phyloP scores from a whole-genome alignment of 225 moss, liverwort and hornwort genomes.

The Asterella californica region DNA sequence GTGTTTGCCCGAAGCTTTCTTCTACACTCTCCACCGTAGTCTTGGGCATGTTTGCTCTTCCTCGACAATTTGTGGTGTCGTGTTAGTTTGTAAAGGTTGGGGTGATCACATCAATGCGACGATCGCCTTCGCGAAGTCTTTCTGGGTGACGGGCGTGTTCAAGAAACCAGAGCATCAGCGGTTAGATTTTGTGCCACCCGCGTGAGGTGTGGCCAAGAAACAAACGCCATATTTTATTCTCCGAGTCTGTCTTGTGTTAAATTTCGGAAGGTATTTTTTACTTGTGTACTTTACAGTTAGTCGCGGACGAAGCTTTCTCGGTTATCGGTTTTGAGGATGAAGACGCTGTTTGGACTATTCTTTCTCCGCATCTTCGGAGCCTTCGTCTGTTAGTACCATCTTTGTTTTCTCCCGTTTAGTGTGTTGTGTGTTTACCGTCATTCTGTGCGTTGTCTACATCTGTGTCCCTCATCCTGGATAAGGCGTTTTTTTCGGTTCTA shows the following conservation, averaged over 20 bases:
- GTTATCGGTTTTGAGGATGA: neutral
- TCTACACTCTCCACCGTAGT: neutral
- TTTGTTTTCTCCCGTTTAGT: neutral
- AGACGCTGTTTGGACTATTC: neutral
- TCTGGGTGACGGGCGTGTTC: neutral
- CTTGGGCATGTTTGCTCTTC: neutral
- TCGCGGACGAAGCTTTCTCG: neutral
- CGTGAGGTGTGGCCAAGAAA: neutral
- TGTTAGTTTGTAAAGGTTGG: neutral
- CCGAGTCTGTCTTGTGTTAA: neutral
- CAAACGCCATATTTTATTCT: neutral
- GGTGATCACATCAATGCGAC: neutral
- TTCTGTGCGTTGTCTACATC: neutral
- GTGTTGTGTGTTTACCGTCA: neutral
- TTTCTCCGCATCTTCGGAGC: neutral
- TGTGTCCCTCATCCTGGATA: neutral
- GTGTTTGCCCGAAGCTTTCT: neutral
- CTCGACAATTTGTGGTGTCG: neutral
- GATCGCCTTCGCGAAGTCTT: neutral
- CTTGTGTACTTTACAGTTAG: neutral
- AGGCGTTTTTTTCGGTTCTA: neutral
- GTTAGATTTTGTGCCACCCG: neutral
- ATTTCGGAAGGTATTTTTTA: too few relatives aligned
- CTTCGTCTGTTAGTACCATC: too few relatives aligned
- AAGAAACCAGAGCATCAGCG: neutral